Percentiles rank a stretch among this genome's conserved stretches.
Evolutionary conservation across 371 early-diverging fungal species (phyloP).

Genomic region (Apophysomyces variabilis): DNA sequence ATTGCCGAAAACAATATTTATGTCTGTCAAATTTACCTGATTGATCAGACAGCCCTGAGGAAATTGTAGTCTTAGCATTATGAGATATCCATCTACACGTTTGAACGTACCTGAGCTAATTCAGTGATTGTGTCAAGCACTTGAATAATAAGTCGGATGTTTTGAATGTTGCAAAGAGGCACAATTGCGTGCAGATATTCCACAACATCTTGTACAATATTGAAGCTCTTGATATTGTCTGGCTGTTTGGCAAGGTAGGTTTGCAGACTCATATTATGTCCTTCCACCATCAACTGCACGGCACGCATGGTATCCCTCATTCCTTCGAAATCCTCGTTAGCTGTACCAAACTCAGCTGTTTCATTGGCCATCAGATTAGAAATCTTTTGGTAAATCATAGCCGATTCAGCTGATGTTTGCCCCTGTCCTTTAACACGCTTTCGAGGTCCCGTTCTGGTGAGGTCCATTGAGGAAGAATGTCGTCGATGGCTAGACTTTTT

Average conservation of each 20-base stretch:
- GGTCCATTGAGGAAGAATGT: conserved; percentile 17
- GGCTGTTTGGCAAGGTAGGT: conserved; percentile 56
- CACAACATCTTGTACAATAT: conserved; percentile 58
- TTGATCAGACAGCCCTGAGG: conserved; percentile 39
- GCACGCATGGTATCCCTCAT: conserved; percentile 58
- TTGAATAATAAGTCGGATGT: conserved; percentile 56
- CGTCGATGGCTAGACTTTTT: conserved; percentile 13
- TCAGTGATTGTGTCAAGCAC: conserved; percentile 64
- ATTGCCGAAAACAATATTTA: too few species aligned
- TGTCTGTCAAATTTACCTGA: conserved; percentile 21
- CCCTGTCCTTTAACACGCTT: conserved; percentile 14
- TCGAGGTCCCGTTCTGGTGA: conserved; percentile 10
- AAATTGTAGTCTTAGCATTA: not conserved
- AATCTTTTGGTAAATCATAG: conserved; percentile 26
- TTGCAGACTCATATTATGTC: conserved; percentile 59
- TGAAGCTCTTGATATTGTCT: conserved; percentile 63
- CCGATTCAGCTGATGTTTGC: conserved; percentile 16
- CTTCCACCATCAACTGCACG: conserved; percentile 61
- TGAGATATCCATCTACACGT: not conserved
- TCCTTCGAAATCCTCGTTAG: conserved; percentile 40
- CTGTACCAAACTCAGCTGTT: conserved; percentile 31
- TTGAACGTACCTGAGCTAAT: conserved; percentile 45
- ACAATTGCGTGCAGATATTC: conserved; percentile 60
- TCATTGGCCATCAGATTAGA: conserved; percentile 37
- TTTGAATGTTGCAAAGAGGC: conserved; percentile 43